Percentiles rank a stretch among this genome's conserved stretches.
Evolutionary conservation across 2,329 filamentous ascomycete genomes (phyloP).

Genomic region (Venturiaceae sp.): DNA sequence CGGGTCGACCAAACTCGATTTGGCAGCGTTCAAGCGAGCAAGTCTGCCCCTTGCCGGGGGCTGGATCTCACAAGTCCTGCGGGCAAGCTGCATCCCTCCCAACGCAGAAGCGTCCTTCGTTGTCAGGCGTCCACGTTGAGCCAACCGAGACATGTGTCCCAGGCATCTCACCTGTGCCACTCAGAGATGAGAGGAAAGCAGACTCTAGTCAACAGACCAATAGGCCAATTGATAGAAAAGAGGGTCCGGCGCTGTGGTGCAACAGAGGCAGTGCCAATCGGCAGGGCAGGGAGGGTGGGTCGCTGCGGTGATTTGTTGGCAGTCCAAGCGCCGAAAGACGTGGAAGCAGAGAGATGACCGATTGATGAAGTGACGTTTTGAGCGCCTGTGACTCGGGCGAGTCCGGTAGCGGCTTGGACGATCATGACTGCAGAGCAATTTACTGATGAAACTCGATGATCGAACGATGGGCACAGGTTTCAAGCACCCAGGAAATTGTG

Average conservation of each 20-base stretch:
- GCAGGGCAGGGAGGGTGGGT: neutral
- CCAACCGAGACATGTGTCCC: neutral
- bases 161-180: no score
- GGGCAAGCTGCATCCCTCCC: no score
- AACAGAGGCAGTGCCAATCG: neutral
- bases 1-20: neutral
- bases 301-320: neutral
- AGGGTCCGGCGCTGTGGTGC: neutral
- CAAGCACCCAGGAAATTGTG: neutral
- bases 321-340: neutral
- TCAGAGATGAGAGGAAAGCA: neutral
- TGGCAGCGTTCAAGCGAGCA: neutral
- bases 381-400: neutral
- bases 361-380: neutral
- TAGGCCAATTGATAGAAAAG: neutral
- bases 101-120: no score
- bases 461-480: neutral
- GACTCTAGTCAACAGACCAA: neutral
- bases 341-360: neutral
- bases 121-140: neutral
- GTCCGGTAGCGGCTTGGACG: neutral
- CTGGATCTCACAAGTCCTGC: neutral
- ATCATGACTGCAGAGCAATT: neutral
- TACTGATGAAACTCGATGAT: conserved; percentile 2
- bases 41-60: neutral